Conservation (phyloP, 345 rosid genomes). For the Gossypium stocksii region DNA sequence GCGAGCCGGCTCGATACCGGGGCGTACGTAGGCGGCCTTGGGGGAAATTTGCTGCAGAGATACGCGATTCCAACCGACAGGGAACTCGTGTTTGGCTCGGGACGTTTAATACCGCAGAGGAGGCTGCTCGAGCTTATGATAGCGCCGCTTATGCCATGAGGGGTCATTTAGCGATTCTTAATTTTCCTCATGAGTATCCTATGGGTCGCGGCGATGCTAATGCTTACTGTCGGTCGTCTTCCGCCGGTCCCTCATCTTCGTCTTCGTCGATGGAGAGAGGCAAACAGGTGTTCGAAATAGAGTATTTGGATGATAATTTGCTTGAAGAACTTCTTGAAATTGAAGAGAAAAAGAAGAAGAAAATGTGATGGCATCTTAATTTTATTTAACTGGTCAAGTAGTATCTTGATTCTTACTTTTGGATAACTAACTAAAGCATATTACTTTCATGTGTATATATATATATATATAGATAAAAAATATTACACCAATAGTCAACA, state of each 20-base stretch:
- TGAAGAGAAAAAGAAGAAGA: constrained; percentile 2
- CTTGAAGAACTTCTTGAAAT: constrained; percentile 37
- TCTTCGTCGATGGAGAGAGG: not conserved
- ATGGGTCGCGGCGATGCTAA: constrained; percentile 22
- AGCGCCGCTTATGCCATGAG: constrained; percentile 84
- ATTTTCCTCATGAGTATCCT: constrained; percentile 77
- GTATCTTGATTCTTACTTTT: not conserved
- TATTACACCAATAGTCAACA: too few species aligned
- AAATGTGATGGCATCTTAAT: not conserved
- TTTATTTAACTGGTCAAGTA: not conserved
- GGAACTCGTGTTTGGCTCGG: constrained; percentile 90
- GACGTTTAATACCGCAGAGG: constrained; percentile 82
- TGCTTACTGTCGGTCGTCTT: constrained; percentile 15
- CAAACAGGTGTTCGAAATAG: constrained; percentile 69
- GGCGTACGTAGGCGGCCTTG: constrained; percentile 88
- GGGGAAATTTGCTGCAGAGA: constrained; percentile 95
- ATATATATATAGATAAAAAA: too few species aligned
- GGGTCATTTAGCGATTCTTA: constrained; percentile 70
- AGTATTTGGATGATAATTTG: constrained; percentile 66
- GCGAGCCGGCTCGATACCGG: constrained; percentile 43
- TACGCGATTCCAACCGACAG: constrained; percentile 64
- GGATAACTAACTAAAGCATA: not conserved
- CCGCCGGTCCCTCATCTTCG: not conserved
- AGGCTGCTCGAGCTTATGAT: constrained; percentile 88
- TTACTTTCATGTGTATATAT: too few species aligned